A percentile compares a stretch with the other conserved stretches of the same genome.
Conservation (phyloP, 805 yeast genomes). For the Saccharomycopsis babjevae region DNA sequence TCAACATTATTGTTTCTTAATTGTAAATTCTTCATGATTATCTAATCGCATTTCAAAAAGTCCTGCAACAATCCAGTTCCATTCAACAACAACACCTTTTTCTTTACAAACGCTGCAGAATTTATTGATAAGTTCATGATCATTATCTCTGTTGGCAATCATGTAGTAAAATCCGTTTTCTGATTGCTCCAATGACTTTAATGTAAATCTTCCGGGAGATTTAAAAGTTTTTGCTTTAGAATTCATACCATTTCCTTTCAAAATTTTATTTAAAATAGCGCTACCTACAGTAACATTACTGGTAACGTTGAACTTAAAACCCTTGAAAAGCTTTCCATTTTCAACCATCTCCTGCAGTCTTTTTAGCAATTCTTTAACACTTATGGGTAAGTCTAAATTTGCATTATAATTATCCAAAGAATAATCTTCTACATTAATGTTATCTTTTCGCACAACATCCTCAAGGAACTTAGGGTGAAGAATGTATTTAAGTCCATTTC, state of each 20-base stretch:
- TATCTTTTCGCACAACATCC: constrained; percentile 28
- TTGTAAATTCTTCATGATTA: constrained; percentile 8
- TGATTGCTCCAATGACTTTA: constrained; percentile 18
- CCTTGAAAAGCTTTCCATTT: constrained; percentile 34
- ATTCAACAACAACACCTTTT: constrained; percentile 31
- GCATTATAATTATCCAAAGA: constrained; percentile 1
- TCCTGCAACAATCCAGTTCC: constrained; percentile 56
- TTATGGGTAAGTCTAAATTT: not conserved
- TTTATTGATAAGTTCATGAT: constrained; percentile 22
- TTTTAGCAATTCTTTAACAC: not conserved
- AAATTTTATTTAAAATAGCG: constrained; percentile 43
- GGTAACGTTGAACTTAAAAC: constrained; percentile 44
- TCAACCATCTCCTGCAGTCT: constrained; percentile 13
- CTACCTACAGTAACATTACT: constrained; percentile 51
- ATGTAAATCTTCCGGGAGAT: constrained; percentile 18
- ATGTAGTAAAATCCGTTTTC: constrained; percentile 20
- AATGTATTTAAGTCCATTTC: constrained; percentile 42
- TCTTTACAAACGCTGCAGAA: constrained; percentile 23
- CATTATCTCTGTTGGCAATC: constrained; percentile 25
- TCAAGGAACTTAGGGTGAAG: constrained; percentile 45
- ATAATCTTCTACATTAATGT: constrained; percentile 10
- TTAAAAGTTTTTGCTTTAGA: constrained; percentile 25
- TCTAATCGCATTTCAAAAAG: constrained; percentile 35
- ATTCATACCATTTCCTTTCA: constrained; percentile 49
- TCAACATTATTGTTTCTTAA: not conserved